Evolutionary conservation across 2,329 filamentous ascomycete genomes (phyloP), one percentile per base, ranked within the genome.

Genomic region (Cadophora luteo-olivacea): DNA sequence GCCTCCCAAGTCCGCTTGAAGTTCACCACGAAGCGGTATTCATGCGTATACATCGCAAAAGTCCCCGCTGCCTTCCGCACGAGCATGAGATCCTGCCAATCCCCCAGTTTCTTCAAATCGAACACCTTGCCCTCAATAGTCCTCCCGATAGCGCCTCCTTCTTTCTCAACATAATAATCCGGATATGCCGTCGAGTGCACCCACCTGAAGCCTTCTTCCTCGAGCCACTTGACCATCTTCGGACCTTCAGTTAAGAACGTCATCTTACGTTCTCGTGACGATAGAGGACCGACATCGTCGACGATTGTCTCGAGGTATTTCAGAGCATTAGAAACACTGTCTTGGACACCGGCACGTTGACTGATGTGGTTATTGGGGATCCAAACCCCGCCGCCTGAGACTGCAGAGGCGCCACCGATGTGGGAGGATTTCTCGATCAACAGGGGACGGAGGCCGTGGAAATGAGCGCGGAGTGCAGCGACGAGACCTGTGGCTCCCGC

Each of bases 381-480:
- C 79, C 79, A 81, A 32, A 78, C 67, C 1, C 73, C 75, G 22
- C 77, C 77, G 22, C 79, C 79, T 1, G 79, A 81, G 55, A 75
- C 79, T n/a, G 74, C 74, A 11, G 79, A 74, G 0, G 79, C 76
- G 22, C 80, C 80, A 12, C 79, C 80, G 41, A 80, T 68, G 29
- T 73, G 75, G 38, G 69, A 54, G 8, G 69, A 69, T 68, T 81
- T 81, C 65, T 81, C 79, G 52, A 78, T 71, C 8, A 81, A 70
- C 1, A 80, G 69, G 6, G 75, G 64, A 8, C 45, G 25, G 60
- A 62, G 22, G 77, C 63, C 63, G 71, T 24, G 76, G 72, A 19
- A 72, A 70, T 14, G 66, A 68, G 48, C 72, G 60, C 48, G 76
- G 72, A 80, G 70, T 2, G 78, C 77, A 2, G 79, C 77, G 5